A percentile compares a stretch with the other conserved stretches of the same genome.
Evolutionary conservation across 2,329 filamentous ascomycete genomes (phyloP).

Genomic region (Talaromyces sp.): DNA sequence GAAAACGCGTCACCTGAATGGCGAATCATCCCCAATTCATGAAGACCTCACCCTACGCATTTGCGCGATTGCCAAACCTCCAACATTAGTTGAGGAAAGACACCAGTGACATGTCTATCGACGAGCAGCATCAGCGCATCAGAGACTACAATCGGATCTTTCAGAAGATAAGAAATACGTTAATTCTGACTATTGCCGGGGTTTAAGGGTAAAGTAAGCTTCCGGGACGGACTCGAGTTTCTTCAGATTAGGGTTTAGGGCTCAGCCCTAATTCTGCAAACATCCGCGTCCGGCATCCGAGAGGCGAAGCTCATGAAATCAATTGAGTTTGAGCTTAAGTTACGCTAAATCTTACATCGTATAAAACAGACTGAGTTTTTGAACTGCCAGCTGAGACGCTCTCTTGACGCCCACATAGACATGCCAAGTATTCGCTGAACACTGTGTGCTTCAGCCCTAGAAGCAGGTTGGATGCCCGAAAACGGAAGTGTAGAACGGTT

Average conservation of each 20-base stretch:
- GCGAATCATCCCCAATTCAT: not conserved
- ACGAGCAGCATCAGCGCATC: not conserved
- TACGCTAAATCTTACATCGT: not conserved
- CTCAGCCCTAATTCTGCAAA: not conserved
- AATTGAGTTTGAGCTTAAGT: not conserved
- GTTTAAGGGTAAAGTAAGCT: not conserved
- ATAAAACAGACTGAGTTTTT: not conserved
- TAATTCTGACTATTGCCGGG: not conserved
- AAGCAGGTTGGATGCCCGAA: not conserved
- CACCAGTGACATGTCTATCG: too few relatives aligned
- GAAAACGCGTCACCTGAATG: not conserved
- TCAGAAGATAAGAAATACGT: not conserved
- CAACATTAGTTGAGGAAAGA: not conserved
- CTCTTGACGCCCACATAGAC: not conserved
- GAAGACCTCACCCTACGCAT: not conserved
- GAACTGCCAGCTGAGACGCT: not conserved
- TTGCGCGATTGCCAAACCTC: too few relatives aligned
- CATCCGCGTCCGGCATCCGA: not conserved
- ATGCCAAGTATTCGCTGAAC: not conserved
- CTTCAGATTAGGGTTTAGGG: not conserved
- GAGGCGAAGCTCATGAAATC: not conserved
- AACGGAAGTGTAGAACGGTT: not conserved
- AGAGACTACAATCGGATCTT: not conserved
- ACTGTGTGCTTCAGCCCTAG: not conserved
- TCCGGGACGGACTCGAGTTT: not conserved